These are phyloP conservation scores for Exutisphaerella laricina DNA, from an alignment of 2,329 filamentous ascomycete genomes.

Conservation along the genomic window DNA sequence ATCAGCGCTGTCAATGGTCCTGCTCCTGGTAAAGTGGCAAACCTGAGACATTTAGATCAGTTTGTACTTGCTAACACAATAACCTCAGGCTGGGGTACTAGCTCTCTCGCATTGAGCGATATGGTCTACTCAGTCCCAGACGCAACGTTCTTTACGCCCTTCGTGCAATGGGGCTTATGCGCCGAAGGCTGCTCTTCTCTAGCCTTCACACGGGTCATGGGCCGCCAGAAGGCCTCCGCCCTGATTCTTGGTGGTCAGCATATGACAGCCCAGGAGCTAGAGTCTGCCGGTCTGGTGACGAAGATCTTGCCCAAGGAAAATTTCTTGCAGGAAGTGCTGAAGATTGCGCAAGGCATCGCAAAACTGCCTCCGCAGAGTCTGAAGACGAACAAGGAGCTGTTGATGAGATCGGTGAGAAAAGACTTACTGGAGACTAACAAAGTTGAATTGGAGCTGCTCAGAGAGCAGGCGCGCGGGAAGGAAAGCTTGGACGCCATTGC, in stretches of 20 bases:
- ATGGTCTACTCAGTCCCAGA: conserved; percentile 21
- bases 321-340: conserved; percentile 19
- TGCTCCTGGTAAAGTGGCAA: conserved; percentile 18
- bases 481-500: conserved; percentile 20
- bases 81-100: conserved; percentile 14
- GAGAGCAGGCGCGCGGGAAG: conserved; percentile 13
- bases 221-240: conserved; percentile 20
- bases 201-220: conserved; percentile 20
- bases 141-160: conserved; percentile 25
- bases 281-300: conserved; percentile 19
- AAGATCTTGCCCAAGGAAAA: conserved; percentile 16
- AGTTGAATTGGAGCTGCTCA: conserved; percentile 18
- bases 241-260: conserved; percentile 20
- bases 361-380: conserved; percentile 18
- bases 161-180: conserved; percentile 24
- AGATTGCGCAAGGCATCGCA: conserved; percentile 18
- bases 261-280: conserved; percentile 17
- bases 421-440: conserved; percentile 20
- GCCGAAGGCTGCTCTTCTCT: conserved; percentile 21
- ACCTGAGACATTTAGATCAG: neutral
- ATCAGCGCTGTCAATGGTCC: conserved; percentile 23
- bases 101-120: conserved; percentile 19
- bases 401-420: conserved; percentile 17
- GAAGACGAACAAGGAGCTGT: conserved; percentile 17
- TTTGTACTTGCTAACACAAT: neutral